Conservation (phyloP, 116 monocot species). For the Posidonia oceanica region DNA sequence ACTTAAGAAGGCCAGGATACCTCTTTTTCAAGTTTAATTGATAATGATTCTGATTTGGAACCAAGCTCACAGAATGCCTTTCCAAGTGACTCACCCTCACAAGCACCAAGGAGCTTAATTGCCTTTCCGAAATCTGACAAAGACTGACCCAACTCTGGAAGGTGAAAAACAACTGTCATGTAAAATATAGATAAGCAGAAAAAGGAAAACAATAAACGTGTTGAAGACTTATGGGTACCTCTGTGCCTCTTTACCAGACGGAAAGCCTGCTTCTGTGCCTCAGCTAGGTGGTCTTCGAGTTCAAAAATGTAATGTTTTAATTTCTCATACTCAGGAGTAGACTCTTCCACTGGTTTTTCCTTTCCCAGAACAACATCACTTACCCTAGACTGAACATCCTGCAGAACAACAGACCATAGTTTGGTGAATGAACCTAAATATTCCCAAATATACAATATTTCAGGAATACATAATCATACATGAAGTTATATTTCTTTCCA, state of each 20-base stretch:
- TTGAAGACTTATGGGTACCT: constrained; percentile 27
- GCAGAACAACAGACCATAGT: constrained; percentile 2
- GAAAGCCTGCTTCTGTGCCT: constrained; percentile 94
- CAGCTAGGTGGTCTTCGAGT: constrained; percentile 84
- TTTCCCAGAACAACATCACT: constrained; percentile 97
- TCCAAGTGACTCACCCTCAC: constrained; percentile 79
- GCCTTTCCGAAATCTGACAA: constrained; percentile 93
- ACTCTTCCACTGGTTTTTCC: constrained; percentile 95
- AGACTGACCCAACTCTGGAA: constrained; percentile 78
- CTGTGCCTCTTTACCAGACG: constrained; percentile 90
- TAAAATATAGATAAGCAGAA: neutral
- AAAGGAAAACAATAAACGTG: neutral
- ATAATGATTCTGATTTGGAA: constrained; percentile 67
- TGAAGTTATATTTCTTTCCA: too few species aligned
- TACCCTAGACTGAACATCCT: constrained; percentile 96
- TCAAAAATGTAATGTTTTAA: constrained; percentile 81
- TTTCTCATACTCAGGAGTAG: constrained; percentile 90
- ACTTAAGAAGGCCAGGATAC: constrained; percentile 15
- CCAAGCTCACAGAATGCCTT: constrained; percentile 90
- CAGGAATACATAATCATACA: neutral
- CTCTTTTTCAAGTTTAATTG: constrained; percentile 83
- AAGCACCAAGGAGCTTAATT: constrained; percentile 77
- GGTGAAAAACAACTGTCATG: neutral
- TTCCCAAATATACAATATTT: neutral
- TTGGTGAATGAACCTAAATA: neutral